phyloP scores from a whole-genome alignment of 2,329 filamentous ascomycete species.

The Talaromyces funiculosus region DNA sequence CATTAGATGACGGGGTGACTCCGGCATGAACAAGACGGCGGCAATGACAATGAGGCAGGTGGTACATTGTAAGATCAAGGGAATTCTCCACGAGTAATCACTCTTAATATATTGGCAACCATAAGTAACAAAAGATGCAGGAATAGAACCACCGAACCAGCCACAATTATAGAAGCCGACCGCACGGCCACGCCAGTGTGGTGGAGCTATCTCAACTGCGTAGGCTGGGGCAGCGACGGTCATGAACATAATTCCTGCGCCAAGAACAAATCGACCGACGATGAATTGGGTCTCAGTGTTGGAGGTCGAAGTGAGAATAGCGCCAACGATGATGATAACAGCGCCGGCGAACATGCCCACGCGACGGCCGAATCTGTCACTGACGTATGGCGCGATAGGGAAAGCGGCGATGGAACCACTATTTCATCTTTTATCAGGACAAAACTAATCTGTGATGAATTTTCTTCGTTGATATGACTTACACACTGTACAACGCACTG shows the following conservation, averaged over 20 bases:
- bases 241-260: conserved; percentile 46
- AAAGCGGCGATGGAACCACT: conserved; percentile 38
- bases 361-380: conserved; percentile 43
- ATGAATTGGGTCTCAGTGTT: conserved; percentile 37
- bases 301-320: conserved; percentile 39
- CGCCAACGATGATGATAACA: conserved; percentile 43
- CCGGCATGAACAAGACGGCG: conserved; percentile 60
- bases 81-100: conserved; percentile 56
- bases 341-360: conserved; percentile 44
- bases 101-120: conserved; percentile 42
- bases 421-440: not conserved
- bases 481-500: conserved; percentile 47
- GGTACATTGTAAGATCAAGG: conserved; percentile 61
- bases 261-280: conserved; percentile 45
- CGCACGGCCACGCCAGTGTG: conserved; percentile 48
- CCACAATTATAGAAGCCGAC: conserved; percentile 50
- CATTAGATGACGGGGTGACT: conserved; percentile 53
- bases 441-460: not conserved
- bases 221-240: conserved; percentile 47
- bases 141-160: conserved; percentile 50
- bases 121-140: conserved; percentile 47
- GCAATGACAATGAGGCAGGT: conserved; percentile 53
- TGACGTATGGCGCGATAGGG: conserved; percentile 41
- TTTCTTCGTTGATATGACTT: conserved; percentile 19
- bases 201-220: conserved; percentile 44